Conservation (phyloP, 2,329 filamentous ascomycete species). For the Penicillium hesseltinei region DNA sequence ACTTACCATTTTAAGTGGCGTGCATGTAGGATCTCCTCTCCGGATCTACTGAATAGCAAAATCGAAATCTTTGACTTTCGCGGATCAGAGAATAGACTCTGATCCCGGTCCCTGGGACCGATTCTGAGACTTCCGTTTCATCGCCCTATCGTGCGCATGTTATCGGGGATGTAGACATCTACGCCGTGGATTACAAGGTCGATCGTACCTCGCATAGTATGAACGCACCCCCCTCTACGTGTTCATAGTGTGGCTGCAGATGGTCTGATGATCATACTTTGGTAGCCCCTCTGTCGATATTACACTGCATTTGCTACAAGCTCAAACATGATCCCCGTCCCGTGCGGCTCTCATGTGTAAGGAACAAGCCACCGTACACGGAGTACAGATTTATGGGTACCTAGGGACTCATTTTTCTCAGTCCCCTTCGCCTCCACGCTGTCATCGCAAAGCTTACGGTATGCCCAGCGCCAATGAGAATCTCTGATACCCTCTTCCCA, state of each 20-base stretch:
- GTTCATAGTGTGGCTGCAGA: neutral
- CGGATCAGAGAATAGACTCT: conserved; percentile 12
- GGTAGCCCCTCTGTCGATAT: neutral
- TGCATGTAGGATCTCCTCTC: conserved; percentile 14
- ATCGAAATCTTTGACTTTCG: conserved; percentile 9
- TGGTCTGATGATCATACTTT: neutral
- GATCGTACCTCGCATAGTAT: conserved; percentile 1
- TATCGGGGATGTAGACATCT: neutral
- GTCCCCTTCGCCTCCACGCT: conserved; percentile 3
- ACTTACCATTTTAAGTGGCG: conserved; percentile 18
- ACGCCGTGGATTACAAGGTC: neutral
- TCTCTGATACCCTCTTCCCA: neutral
- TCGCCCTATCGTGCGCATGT: neutral
- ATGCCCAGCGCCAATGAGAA: conserved; percentile 10
- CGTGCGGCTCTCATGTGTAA: conserved; percentile 16
- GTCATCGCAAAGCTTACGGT: neutral
- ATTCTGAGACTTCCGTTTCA: neutral
- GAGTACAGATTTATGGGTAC: neutral
- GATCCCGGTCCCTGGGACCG: conserved; percentile 10
- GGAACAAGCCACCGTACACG: conserved; percentile 6
- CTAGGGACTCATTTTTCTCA: no score
- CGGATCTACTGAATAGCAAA: conserved; percentile 11
- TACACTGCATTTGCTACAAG: neutral
- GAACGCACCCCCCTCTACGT: neutral
- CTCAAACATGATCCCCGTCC: neutral